phyloP scores from a whole-genome alignment of 306 rosid genomes.

The Amphicarpaea edgeworthii region DNA sequence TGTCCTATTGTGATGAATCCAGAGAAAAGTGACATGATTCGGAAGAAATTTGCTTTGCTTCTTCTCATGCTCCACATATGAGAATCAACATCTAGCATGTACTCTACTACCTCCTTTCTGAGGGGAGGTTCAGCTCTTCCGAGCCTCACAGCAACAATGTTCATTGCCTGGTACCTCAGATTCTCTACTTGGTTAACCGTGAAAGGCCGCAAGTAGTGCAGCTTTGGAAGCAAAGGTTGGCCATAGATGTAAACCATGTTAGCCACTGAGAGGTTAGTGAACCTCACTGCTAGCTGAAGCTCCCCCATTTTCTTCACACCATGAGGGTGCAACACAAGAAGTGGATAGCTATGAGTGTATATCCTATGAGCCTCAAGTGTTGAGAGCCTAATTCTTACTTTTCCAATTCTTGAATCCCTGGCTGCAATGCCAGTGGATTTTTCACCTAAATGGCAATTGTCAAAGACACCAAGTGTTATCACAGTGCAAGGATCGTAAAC shows the following conservation, averaged over 20 bases:
- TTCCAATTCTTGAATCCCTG: slow-evolving; percentile 81
- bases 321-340: slow-evolving; percentile 76
- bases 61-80: slow-evolving; percentile 98
- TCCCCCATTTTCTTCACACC: slow-evolving; percentile 98
- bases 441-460: slow-evolving; percentile 81
- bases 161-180: slow-evolving; percentile 90
- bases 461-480: slow-evolving; percentile 81
- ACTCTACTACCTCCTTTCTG: slow-evolving; percentile 89
- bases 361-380: slow-evolving; percentile 81
- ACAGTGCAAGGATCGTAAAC: slow-evolving; percentile 96
- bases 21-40: slow-evolving; percentile 83
- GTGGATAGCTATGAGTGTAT: slow-evolving; percentile 81
- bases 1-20: slow-evolving; percentile 62
- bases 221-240: slow-evolving; percentile 91
- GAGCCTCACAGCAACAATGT: slow-evolving; percentile 77
- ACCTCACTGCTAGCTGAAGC: slow-evolving; percentile 88
- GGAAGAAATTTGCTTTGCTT: slow-evolving; percentile 96
- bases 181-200: slow-evolving; percentile 90
- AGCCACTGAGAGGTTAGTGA: slow-evolving; percentile 84
- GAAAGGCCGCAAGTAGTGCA: slow-evolving; percentile 90
- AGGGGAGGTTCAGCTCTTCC: slow-evolving; percentile 93
- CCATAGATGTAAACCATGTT: slow-evolving; percentile 77
- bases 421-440: slow-evolving; percentile 50
- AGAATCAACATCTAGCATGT: slow-evolving; percentile 95
- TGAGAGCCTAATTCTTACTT: slow-evolving; percentile 90